phyloP scores from a whole-genome alignment of 371 early-diverging fungal genomes.

The Nosema muscidifuracis region DNA sequence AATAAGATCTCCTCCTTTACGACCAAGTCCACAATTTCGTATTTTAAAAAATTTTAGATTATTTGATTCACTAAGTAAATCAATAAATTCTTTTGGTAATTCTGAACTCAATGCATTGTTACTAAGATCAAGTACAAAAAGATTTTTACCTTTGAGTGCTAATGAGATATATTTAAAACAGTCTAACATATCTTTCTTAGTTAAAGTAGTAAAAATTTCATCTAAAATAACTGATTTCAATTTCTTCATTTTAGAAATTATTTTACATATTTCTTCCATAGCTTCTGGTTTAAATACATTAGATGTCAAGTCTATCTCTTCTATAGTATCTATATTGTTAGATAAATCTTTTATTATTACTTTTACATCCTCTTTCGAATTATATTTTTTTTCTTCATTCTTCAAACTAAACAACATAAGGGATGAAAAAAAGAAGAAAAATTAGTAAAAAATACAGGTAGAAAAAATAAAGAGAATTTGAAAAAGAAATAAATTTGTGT shows the following conservation, averaged over 20 bases:
- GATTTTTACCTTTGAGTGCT: constrained; percentile 12
- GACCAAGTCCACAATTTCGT: constrained; percentile 63
- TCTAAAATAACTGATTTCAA: constrained; percentile 46
- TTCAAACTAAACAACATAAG: constrained; percentile 52
- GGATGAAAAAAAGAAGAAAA: background rate
- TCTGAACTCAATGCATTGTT: constrained; percentile 62
- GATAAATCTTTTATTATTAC: constrained; percentile 38
- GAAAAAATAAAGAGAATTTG: background rate
- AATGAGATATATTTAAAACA: constrained; percentile 46
- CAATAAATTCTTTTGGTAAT: constrained; percentile 56
- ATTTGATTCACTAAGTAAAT: constrained; percentile 49
- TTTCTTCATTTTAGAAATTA: constrained; percentile 37
- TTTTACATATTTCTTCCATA: constrained; percentile 43
- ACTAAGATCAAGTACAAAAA: constrained; percentile 57
- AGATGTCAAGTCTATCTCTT: constrained; percentile 53
- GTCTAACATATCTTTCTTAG: constrained; percentile 50
- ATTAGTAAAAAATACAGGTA: background rate
- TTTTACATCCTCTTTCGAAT: constrained; percentile 42
- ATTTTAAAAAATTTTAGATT: constrained; percentile 53
- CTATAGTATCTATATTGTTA: constrained; percentile 26
- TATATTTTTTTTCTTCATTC: constrained; percentile 58
- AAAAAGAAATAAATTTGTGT: background rate
- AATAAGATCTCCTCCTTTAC: constrained; percentile 55
- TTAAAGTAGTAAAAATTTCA: constrained; percentile 55
- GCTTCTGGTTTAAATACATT: constrained; percentile 59